Base-by-base conservation (phyloP, 202 grass and related monocot genomes). In the Alloteropsis angusta region DNA sequence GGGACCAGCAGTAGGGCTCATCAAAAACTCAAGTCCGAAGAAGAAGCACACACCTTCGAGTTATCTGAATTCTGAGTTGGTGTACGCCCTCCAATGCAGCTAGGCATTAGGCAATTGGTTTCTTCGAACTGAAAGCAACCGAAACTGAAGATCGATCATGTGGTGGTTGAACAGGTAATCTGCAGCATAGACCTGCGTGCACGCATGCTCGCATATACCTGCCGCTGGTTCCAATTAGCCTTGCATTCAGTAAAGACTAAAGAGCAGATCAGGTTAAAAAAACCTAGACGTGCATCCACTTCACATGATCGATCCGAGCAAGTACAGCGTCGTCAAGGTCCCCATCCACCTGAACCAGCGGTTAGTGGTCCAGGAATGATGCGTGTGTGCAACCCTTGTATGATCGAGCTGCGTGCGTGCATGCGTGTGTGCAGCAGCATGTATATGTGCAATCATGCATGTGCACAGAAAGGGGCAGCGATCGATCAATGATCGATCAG, bases 351-450 rank as follows among this genome's bases (percentile, higher is more conserved):
- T 60, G 61, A 64, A 59, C 10, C 10, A 35, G 26, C n/a, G 4
- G 66, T 70, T 64, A 42, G 70, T 77, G 85, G 85, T 77, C 85
- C 85, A 71, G 34, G 48, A 9, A 71, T 57, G 73, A 71, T 57
- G 73, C 79, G 85, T 87, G 43, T 5, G 85, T 0, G 73, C 73
- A 69, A 78, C 79, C 72, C 72, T 12, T 77, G 72, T 37, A 26
- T 47, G 78, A n/a, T n/a, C n/a, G n/a, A 69, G 72, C 84, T 54
- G 70, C 75, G 17, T 16, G 46, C 5, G n/a, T 6, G 62, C 81
- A 21, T 10, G 68, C 46, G 28, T 56, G 63, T 14, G 9, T 18
- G 49, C n/a, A n/a, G n/a, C 30, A 1, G 26, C 13, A 42, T n/a
- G 43, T 22, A 10, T 58, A 15, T 5, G 0, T 17, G 68, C 35